Base-by-base conservation (phyloP, 306 rosid species). In the Cicer pinnatifidum region DNA sequence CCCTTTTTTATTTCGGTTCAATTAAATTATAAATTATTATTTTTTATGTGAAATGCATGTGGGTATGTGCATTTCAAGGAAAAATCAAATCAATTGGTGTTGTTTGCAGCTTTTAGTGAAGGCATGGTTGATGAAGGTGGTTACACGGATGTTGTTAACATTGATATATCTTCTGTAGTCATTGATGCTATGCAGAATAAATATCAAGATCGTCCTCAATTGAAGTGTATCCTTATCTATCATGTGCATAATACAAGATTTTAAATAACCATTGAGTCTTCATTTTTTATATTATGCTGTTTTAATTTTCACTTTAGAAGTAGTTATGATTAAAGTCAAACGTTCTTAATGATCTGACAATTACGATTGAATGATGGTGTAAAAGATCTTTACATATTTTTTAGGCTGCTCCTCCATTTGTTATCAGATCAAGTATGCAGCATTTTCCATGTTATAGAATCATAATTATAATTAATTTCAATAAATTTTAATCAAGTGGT, bases 111-210 rank as follows among this genome's bases (percentile, higher is more conserved):
- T 3, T 89, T 92, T 61, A 85, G 97, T 75, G 85, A 88, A 72
- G 91, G 87, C 48, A 85, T 92, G 96, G 93, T 80, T 38, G 88
- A 88, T 60, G 93, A 92, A 74, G 97, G 97, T 28, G 35, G 97
- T 45, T 88, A 88, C 43, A 83, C 57, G 1, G 88, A 89, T 76
- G 92, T 92, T 67, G 87, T 89, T 41, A 92, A 86, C 78, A 68
- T 92, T 67, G 97, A 92, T 72, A 88, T 92, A 79, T 89, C 96
- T 7, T 81, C 91, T 12, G 92, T 92, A 15, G 96, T 86, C 9
- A 81, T 89, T 67, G 85, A 92, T 68, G 89, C 92, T 78, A 92
- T 92, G 97, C 85, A 77, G 81, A 74, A 39, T 15, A 92, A 89
- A 84, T 76, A 84, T 73, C 76, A 43, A 7, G 63, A 84, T 69